Conservation (phyloP, 495 filamentous ascomycete genomes). For the Hypoxylon lienhwacheense region DNA sequence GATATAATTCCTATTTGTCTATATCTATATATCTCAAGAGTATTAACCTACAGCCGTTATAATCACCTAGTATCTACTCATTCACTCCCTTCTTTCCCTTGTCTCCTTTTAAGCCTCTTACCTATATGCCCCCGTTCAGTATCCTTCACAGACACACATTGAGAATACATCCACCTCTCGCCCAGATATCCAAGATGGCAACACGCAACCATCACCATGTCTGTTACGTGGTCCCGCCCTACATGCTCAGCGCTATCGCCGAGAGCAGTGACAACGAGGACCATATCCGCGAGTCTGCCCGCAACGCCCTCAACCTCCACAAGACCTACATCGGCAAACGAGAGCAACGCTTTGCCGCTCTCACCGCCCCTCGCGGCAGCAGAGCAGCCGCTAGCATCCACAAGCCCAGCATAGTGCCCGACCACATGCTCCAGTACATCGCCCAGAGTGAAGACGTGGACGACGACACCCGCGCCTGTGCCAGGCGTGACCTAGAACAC, state of each 20-base stretch:
- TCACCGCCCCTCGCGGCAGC: constrained; percentile 36
- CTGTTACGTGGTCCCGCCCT: constrained; percentile 45
- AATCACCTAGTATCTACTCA: not conserved
- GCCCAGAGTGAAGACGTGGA: constrained; percentile 41
- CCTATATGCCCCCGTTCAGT: constrained; percentile 7
- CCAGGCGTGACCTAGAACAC: constrained; percentile 42
- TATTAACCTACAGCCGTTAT: not conserved
- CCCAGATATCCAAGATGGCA: constrained; percentile 28
- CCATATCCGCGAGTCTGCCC: constrained; percentile 32
- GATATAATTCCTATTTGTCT: not conserved
- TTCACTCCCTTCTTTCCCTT: not conserved
- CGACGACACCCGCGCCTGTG: constrained; percentile 39
- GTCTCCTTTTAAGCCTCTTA: not conserved
- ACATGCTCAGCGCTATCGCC: constrained; percentile 43
- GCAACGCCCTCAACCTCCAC: constrained; percentile 32
- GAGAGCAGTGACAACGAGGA: constrained; percentile 37
- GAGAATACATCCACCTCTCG: not conserved
- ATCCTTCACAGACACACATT: not conserved
- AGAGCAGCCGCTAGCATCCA: constrained; percentile 11
- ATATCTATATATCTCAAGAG: constrained; percentile 1
- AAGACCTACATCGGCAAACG: constrained; percentile 34
- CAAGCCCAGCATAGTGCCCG: constrained; percentile 41
- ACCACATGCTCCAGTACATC: constrained; percentile 43
- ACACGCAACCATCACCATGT: constrained; percentile 25
- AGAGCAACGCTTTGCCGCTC: constrained; percentile 33